phyloP scores from a whole-genome alignment of 2,329 filamentous ascomycete species.

The Ophiostoma sp. region DNA sequence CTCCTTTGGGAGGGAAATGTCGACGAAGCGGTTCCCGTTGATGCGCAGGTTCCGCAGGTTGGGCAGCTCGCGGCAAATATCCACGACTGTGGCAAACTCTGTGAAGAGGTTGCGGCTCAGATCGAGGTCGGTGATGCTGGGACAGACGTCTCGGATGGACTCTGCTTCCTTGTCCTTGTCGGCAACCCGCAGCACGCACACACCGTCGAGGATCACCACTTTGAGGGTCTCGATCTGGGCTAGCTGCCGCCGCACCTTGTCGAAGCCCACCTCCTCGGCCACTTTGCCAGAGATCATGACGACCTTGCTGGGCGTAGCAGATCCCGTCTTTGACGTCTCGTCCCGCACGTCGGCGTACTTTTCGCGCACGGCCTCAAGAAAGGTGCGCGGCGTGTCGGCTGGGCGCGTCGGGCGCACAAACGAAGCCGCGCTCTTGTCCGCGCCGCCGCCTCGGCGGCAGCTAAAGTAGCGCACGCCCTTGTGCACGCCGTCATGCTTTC shows the following conservation, averaged over 20 bases:
- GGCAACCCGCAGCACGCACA: slow-evolving; percentile 49
- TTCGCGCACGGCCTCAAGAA: slow-evolving; percentile 70
- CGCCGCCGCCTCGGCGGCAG: neutral
- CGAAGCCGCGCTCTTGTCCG: slow-evolving; percentile 60
- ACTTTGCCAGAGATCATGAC: slow-evolving; percentile 73
- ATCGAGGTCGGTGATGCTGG: slow-evolving; percentile 71
- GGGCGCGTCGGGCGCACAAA: slow-evolving; percentile 76
- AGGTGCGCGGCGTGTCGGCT: slow-evolving; percentile 62
- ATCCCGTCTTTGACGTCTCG: neutral
- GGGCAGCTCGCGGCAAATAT: slow-evolving; percentile 66
- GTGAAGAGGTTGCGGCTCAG: slow-evolving; percentile 79
- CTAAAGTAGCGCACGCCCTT: slow-evolving; percentile 71
- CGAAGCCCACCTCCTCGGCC: slow-evolving; percentile 90
- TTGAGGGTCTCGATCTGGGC: slow-evolving; percentile 71
- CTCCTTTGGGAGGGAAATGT: slow-evolving; percentile 28
- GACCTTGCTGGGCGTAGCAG: slow-evolving; percentile 30
- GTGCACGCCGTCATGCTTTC: slow-evolving; percentile 86
- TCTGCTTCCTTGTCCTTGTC: slow-evolving; percentile 32
- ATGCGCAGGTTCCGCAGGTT: slow-evolving; percentile 61
- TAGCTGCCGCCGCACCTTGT: slow-evolving; percentile 79
- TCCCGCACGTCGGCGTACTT: slow-evolving; percentile 69
- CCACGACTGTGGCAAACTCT: slow-evolving; percentile 57
- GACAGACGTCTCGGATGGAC: slow-evolving; percentile 49
- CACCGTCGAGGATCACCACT: slow-evolving; percentile 74
- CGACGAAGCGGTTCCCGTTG: slow-evolving; percentile 66